A percentile compares a stretch with the other conserved stretches of the same genome.
Conservation (phyloP, 2,329 filamentous ascomycete genomes). For the Trichoderma atroviride region DNA sequence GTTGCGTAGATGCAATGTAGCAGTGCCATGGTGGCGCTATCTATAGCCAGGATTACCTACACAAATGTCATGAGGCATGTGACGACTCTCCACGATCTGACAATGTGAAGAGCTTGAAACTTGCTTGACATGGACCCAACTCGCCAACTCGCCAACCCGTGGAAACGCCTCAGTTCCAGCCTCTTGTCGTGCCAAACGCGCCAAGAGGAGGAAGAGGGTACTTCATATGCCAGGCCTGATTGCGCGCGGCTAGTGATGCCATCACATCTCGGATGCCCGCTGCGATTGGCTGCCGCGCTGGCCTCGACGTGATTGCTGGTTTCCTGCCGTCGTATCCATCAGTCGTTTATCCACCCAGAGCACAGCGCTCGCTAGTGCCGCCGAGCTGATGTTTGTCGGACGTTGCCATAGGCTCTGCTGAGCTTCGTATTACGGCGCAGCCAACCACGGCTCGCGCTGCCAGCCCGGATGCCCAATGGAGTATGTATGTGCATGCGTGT, state of each 20-base stretch:
- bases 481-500: background rate
- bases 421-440: slow-evolving; percentile 3
- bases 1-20: background rate
- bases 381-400: slow-evolving; percentile 8
- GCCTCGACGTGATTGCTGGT: background rate
- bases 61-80: background rate
- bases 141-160: background rate
- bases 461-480: background rate
- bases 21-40: background rate
- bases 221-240: background rate
- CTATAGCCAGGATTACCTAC: background rate
- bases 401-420: background rate
- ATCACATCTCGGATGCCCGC: slow-evolving; percentile 9
- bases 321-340: slow-evolving; percentile 5
- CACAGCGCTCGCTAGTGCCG: slow-evolving; percentile 15
- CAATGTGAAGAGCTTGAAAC: background rate
- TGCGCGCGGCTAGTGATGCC: slow-evolving; percentile 22
- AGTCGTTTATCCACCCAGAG: background rate
- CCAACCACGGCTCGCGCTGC: slow-evolving; percentile 8
- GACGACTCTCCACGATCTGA: background rate
- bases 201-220: background rate
- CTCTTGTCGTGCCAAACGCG: background rate
- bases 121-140: background rate
- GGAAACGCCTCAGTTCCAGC: background rate
- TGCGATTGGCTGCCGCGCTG: slow-evolving; percentile 10